Evolutionary conservation across 768 basidiomycete genomes (phyloP), one percentile per base, ranked within the genome.

Genomic region (Suillus variegatus): DNA sequence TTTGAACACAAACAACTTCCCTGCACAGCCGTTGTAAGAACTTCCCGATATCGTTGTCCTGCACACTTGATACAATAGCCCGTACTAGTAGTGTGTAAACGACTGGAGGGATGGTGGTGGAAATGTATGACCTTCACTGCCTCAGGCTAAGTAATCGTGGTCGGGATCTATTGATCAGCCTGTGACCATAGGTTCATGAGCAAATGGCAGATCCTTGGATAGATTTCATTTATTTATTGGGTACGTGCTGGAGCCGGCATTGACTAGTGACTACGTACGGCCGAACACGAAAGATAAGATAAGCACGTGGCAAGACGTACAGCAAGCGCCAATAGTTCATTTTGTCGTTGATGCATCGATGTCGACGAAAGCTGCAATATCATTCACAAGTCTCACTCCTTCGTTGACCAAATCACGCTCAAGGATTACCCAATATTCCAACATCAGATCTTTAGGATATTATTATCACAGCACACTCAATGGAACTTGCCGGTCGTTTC

Each of bases 401-500:
- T 58, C 57, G 40, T 10, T 41, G 40, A 18, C 10, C 3, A 25
- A 20, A 58, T 41, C 40, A 40, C 22, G 40, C n/a, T 20, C 28
- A 28, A 28, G 4, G 40, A 22, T 58, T 58, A 58, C 57, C 25
- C 57, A 49, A 49, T 22, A 40, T 25, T 20, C 22, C 25, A 41
- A 16, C 18, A 41, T 58, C 40, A 25, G 57, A 20, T 58, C 25
- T 41, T 18, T 18, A 18, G 10, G 40, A 18, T 7, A 8, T 10
- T 20, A 41, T 40, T 41, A 25, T 18, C 40, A 12, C 25, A 41
- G 25, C 25, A 9, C 57, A 25, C 57, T 28, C 16, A 1, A 25
- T 58, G 57, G 40, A 9, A 58, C 40, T 58, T 41, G 57, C 57
- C 57, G 40, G 57, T 28, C 40, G 38, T 58, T 41, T 28, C 57